Conservation (phyloP, 805 yeast species). For the Lachancea sp. region DNA sequence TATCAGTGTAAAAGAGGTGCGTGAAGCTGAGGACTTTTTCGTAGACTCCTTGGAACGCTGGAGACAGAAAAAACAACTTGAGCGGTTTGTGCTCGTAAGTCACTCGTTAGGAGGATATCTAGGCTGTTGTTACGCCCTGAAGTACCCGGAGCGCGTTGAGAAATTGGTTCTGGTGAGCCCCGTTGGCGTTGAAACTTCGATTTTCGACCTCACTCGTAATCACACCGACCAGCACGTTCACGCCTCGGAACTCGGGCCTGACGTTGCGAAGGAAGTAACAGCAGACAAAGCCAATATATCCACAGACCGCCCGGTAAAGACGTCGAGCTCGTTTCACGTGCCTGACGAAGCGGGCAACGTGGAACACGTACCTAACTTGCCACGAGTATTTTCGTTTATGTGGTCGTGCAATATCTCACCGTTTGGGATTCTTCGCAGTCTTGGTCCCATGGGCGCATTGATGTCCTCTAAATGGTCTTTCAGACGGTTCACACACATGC, state of each 20-base stretch:
- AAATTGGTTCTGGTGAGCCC: conserved; percentile 58
- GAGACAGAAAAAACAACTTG: conserved; percentile 44
- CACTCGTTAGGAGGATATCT: conserved; percentile 71
- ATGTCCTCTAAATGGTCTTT: conserved; percentile 86
- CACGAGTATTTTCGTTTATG: conserved; percentile 37
- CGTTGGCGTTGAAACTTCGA: conserved; percentile 64
- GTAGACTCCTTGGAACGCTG: conserved; percentile 51
- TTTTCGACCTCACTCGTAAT: conserved; percentile 19
- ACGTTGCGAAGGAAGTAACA: conserved; percentile 29
- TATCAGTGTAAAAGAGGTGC: conserved; percentile 24
- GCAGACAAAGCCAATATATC: conserved; percentile 16
- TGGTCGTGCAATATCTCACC: conserved; percentile 92
- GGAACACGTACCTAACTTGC: conserved; percentile 31
- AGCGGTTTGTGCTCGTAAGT: conserved; percentile 52
- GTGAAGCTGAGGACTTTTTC: conserved; percentile 31
- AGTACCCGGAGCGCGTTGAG: conserved; percentile 45
- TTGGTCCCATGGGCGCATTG: conserved; percentile 80
- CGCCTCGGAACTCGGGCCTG: conserved; percentile 23
- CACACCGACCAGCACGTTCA: conserved; percentile 6
- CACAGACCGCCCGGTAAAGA: conserved; percentile 12
- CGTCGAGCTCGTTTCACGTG: conserved; percentile 17
- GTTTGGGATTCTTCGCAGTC: conserved; percentile 64
- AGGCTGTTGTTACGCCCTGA: conserved; percentile 51
- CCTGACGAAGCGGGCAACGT: conserved; percentile 32
- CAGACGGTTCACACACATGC: conserved; percentile 58